Conservation (phyloP, 352 stramenopile genomes). For the Globisporangium abappressorium region DNA sequence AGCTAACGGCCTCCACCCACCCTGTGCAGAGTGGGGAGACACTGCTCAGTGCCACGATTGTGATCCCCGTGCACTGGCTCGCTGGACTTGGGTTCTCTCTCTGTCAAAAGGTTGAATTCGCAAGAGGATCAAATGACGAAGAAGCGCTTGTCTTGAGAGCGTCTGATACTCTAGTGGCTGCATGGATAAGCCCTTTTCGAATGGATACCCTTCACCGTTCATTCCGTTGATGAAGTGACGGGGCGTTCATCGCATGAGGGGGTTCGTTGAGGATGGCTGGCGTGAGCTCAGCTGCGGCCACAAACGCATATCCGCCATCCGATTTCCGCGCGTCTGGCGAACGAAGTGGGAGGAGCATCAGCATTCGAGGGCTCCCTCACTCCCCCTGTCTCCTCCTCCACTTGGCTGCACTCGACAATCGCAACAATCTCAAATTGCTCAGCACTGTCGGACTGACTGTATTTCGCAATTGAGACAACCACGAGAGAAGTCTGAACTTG, state of each 20-base stretch:
- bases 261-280: neutral
- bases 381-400: neutral
- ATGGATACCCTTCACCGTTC: neutral
- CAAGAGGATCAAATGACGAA: neutral
- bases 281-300: neutral
- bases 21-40: neutral
- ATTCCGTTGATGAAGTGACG: neutral
- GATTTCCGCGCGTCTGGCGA: constrained; percentile 10
- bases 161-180: neutral
- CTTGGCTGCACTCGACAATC: constrained; percentile 3
- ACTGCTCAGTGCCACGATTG: neutral
- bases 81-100: neutral
- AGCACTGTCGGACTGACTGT: neutral
- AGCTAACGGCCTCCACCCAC: neutral
- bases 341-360: constrained; percentile 6
- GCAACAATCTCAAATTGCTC: neutral
- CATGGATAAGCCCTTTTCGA: neutral
- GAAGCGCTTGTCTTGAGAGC: neutral
- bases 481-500: neutral
- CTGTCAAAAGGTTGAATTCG: neutral
- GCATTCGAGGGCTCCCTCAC: neutral
- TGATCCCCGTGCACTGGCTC: neutral
- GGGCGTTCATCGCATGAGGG: neutral
- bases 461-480: neutral
- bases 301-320: constrained; percentile 1